Evolutionary conservation across 2,329 filamentous ascomycete genomes (phyloP), one percentile per base, ranked within the genome.

Genomic region (Talaromyces sp.): DNA sequence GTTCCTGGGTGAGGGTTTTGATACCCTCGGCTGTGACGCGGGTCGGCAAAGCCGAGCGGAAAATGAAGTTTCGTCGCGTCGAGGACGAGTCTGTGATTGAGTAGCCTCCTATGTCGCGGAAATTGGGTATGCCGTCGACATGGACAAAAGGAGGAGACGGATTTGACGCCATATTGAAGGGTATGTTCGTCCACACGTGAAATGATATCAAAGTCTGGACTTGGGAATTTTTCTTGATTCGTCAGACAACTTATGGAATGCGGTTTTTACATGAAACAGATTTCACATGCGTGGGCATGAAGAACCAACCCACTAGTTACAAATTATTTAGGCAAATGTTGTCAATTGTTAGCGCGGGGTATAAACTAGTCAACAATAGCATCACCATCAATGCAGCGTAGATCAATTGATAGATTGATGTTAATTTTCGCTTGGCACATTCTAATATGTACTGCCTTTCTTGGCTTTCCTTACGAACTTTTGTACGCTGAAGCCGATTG

Each of bases 21-120:
- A 84, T 73, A 17, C 87, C 87, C 27, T 80, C 75, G 28, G 79
- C 71, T 1, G 84, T 85, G 53, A 88, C 77, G 63, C 77, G 76
- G 33, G 83, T 85, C 17, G 88, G 88, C 65, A 91, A 88, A 2
- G 87, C 89, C 55, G 86, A 86, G 61, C 91, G 87, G 75, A 85
- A 93, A 61, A 91, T 75, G 32, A 88, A 68, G 33, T 81, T 79
- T 47, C 53, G 56, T 39, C 60, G 28, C 30, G 44, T 59, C 9
- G 60, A 59, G 3, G 42, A 25, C 4, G 65, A 67, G 19, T 57
- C 36, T 28, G 72, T 61, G 53, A 84, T 70, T 10, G 81, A 76
- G 65, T 87, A 85, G 52, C 85, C 85, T 64, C 87, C 87, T 28
- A 88, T 76, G 70, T 90, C 87, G 59, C 89, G 83, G 70, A 91